phyloP scores from a whole-genome alignment of 2,329 filamentous ascomycete species.

The Oidium heveae region DNA sequence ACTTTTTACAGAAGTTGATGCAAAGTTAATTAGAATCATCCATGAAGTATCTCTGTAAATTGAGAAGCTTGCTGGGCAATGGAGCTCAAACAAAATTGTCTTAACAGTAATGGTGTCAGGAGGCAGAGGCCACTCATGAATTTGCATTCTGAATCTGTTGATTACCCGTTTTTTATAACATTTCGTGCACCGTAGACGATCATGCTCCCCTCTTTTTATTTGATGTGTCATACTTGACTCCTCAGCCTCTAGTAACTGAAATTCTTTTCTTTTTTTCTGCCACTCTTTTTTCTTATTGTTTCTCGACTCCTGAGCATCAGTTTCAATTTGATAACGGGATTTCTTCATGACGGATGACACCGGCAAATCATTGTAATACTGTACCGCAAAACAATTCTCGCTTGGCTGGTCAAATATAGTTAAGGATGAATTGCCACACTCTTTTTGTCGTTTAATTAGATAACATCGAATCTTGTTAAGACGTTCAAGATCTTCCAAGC shows the following conservation, averaged over 20 bases:
- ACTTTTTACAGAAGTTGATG: background rate
- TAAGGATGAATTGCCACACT: conserved; percentile 5
- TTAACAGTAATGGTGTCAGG: conserved; percentile 13
- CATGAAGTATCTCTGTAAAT: conserved; percentile 26
- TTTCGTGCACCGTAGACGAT: conserved; percentile 17
- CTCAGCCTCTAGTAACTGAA: conserved; percentile 16
- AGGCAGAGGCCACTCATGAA: conserved; percentile 26
- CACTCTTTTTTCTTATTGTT: conserved; percentile 14
- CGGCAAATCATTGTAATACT: conserved; percentile 2
- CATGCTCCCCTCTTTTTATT: no score
- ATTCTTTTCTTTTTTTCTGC: conserved; percentile 1
- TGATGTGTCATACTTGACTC: conserved; percentile 13
- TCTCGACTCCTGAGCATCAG: conserved; percentile 15
- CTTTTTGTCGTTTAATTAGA: conserved; percentile 16
- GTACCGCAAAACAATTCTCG: conserved; percentile 14
- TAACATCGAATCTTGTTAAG: conserved; percentile 25
- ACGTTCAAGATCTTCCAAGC: conserved; percentile 21
- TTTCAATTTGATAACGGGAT: conserved; percentile 12
- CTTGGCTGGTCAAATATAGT: conserved; percentile 24
- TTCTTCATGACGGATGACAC: background rate
- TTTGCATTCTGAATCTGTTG: conserved; percentile 18
- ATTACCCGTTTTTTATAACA: conserved; percentile 17
- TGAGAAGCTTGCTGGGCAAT: conserved; percentile 18
- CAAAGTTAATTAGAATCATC: conserved; percentile 18
- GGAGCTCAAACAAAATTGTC: conserved; percentile 25